A percentile compares a stretch with the other conserved stretches of the same genome.
These are phyloP conservation scores for Eucalyptus marginata DNA, from an alignment of 345 rosid species.

Conservation along the genomic window DNA sequence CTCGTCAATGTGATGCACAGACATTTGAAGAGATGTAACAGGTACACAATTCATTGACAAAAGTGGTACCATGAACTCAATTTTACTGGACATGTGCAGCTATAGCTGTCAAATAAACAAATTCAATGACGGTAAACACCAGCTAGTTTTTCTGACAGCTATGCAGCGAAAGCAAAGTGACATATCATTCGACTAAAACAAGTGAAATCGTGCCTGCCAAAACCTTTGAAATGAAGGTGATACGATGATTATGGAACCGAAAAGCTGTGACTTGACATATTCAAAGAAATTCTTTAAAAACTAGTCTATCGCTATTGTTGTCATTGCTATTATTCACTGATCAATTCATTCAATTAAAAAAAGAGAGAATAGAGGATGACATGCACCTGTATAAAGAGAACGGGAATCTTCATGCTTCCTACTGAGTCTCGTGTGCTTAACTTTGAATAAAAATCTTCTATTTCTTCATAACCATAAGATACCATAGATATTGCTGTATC, in stretches of 20 bases:
- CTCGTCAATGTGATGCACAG: neutral
- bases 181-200: neutral
- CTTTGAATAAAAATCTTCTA: slow-evolving; percentile 71
- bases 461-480: slow-evolving; percentile 57
- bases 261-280: neutral
- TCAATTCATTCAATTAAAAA: neutral
- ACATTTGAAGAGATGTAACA: neutral
- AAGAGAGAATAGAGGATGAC: neutral
- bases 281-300: neutral
- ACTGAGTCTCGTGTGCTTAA: slow-evolving; percentile 60
- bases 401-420: slow-evolving; percentile 78
- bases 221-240: neutral
- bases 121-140: neutral
- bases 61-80: neutral
- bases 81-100: neutral
- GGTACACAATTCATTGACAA: neutral
- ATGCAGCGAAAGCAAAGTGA: neutral
- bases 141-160: neutral
- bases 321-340: neutral
- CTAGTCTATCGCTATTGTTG: neutral
- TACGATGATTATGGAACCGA: neutral
- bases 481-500: slow-evolving; percentile 89
- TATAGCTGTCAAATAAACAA: neutral
- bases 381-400: slow-evolving; percentile 85
- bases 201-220: neutral